Evolutionary conservation across 2,329 filamentous ascomycete genomes (phyloP), one percentile per base, ranked within the genome.

Genomic region (Phialophora chinensis): DNA sequence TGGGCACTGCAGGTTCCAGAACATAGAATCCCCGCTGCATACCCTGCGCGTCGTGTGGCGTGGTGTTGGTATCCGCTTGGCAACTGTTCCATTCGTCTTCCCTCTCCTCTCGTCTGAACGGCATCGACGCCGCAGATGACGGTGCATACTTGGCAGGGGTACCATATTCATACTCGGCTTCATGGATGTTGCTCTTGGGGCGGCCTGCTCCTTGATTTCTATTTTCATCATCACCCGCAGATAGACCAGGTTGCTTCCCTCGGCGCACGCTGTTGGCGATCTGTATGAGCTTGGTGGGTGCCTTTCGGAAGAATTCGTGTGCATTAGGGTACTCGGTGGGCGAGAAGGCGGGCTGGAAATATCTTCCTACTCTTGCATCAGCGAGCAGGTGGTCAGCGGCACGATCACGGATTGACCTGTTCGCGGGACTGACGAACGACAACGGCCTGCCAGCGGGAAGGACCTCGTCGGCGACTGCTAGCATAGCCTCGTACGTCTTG

Each of bases 261-360:
- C 29, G 25, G 6, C 53, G 25, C 29, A 8, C 29, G 17, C 29
- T 20, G 29, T 55, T 55, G 27, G 8, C 53, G 29, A 55, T 29
- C 1, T 29, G 25, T 10, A 55, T 29, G 29, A 55, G 29, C 29
- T 55, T 55, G 11, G 5, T 55, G 10, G 53, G 53, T 33, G 53
- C 53, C 17, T 55, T 55, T n/a, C 17, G 53, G 53, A 55, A 55
- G 29, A 55, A 55, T 20, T 55, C n/a, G 53, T 55, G 17, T 8
- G 53, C 53, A 11, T 35, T 29, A 55, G 53, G 53, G 29, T 55
- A 55, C 5, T n/a, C 11, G 4, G 27, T 8, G 4, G 25, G 25
- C 53, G 53, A 55, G 53, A 55, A 55, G 53, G 25, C 0, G n/a
- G 14, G 29, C 53, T 55, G 25, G 29, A 55, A 35, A n/a, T 35